A percentile compares a stretch with the other conserved stretches of the same genome.
These are phyloP conservation scores for Lolium rigidum DNA, from an alignment of 176 grass and related monocot genomes.

Conservation along the genomic window DNA sequence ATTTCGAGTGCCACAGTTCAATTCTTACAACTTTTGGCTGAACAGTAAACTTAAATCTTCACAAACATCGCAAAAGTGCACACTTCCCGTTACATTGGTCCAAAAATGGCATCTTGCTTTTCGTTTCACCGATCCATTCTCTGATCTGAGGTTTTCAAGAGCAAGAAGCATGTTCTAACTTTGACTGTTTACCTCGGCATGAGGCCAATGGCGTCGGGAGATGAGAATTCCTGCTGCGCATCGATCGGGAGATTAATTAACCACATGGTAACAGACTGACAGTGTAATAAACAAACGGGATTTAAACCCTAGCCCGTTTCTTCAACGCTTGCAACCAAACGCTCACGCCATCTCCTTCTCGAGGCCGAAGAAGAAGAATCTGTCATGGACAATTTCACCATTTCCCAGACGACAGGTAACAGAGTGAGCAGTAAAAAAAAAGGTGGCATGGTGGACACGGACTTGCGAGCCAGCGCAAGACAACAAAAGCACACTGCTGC, in stretches of 20 bases:
- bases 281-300: slow-evolving; percentile 20
- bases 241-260: slow-evolving; percentile 1
- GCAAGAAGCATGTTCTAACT: background rate
- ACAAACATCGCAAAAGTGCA: background rate
- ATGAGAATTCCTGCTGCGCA: slow-evolving; percentile 26
- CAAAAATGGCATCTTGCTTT: background rate
- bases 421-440: slow-evolving; percentile 6
- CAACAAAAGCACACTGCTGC: slow-evolving; percentile 28
- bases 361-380: slow-evolving; percentile 43
- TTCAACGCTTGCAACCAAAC: slow-evolving; percentile 64
- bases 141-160: background rate
- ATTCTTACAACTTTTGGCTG: background rate
- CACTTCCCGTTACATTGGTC: background rate
- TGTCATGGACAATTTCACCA: background rate
- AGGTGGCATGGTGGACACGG: slow-evolving; percentile 40
- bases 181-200: background rate
- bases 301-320: slow-evolving; percentile 43
- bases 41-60: background rate
- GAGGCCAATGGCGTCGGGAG: background rate
- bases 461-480: slow-evolving; percentile 45
- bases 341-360: slow-evolving; percentile 52
- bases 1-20: background rate
- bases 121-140: background rate
- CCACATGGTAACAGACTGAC: slow-evolving; percentile 14
- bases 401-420: slow-evolving; percentile 64